phyloP scores from a whole-genome alignment of 192 early-diverging fungal genomes.

The Mortierella hygrophila region DNA sequence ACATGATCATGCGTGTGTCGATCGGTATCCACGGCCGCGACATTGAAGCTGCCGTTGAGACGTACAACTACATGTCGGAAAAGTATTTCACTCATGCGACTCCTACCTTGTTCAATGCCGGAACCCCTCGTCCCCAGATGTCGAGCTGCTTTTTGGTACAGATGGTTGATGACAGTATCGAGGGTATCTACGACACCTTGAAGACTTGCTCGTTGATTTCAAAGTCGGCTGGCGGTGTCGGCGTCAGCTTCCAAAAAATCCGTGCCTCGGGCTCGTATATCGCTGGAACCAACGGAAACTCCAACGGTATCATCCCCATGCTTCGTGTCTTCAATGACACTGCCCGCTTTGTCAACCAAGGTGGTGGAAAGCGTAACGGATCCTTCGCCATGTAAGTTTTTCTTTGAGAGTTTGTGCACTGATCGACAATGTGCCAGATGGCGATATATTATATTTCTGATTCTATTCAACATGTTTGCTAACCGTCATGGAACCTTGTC shows the following conservation, averaged over 20 bases:
- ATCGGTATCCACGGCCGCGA: conserved; percentile 97
- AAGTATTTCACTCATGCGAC: conserved; percentile 97
- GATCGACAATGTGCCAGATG: background rate
- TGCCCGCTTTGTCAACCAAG: conserved; percentile 97
- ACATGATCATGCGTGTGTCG: conserved; percentile 97
- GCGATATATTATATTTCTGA: background rate
- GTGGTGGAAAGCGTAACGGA: conserved; percentile 96
- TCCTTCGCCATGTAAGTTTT: conserved; percentile 87
- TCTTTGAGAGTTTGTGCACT: background rate
- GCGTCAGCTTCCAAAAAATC: conserved; percentile 95
- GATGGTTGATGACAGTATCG: conserved; percentile 95
- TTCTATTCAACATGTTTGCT: background rate
- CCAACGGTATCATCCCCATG: conserved; percentile 98
- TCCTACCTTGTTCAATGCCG: conserved; percentile 97
- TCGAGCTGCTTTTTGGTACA: conserved; percentile 95
- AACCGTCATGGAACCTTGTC: background rate
- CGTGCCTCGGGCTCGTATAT: conserved; percentile 94
- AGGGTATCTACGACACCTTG: conserved; percentile 98
- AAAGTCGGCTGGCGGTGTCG: conserved; percentile 96
- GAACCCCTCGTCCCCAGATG: conserved; percentile 95
- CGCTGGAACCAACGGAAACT: conserved; percentile 96
- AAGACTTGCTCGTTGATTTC: conserved; percentile 96
- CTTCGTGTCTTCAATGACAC: conserved; percentile 98
- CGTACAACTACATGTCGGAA: conserved; percentile 92
- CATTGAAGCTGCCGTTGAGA: conserved; percentile 88